These are phyloP conservation scores for Eremothecium coryli DNA, from an alignment of 1,139 yeast genomes.

Conservation along the genomic window DNA sequence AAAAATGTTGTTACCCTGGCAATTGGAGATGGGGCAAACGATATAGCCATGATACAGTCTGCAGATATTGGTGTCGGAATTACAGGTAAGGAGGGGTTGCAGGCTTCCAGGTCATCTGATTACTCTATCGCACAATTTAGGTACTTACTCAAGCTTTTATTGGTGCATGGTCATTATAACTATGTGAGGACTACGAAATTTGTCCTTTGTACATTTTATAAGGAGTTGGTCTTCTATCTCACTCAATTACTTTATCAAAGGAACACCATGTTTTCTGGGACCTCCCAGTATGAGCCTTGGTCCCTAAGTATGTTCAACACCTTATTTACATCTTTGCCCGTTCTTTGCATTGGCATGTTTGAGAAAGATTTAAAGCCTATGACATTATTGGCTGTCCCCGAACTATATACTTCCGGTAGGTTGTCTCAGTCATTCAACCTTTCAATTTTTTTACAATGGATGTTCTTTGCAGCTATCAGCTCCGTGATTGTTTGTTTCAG, in stretches of 20 bases:
- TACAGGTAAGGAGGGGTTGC: conserved; percentile 93
- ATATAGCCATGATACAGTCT: conserved; percentile 97
- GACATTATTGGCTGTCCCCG: conserved; percentile 86
- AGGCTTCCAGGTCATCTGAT: conserved; percentile 92
- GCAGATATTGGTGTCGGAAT: conserved; percentile 98
- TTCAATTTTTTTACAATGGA: conserved; percentile 65
- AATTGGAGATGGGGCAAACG: conserved; percentile 99
- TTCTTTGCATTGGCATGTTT: conserved; percentile 87
- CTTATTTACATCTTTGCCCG: conserved; percentile 86
- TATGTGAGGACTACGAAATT: conserved; percentile 87
- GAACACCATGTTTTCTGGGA: conserved; percentile 82
- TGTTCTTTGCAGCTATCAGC: conserved; percentile 64
- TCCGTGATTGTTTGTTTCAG: conserved; percentile 64
- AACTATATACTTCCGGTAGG: conserved; percentile 72
- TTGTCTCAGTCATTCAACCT: conserved; percentile 67
- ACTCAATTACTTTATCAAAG: conserved; percentile 85
- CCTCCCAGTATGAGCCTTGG: conserved; percentile 92
- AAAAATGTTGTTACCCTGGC: conserved; percentile 75
- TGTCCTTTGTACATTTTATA: conserved; percentile 88
- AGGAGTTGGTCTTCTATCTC: conserved; percentile 79
- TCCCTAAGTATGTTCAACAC: conserved; percentile 96
- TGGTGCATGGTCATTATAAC: conserved; percentile 94
- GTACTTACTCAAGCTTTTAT: conserved; percentile 64
- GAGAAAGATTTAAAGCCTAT: conserved; percentile 85
- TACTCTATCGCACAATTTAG: conserved; percentile 94